These are phyloP conservation scores for Sphagnum contortum DNA, from an alignment of 225 moss, liverwort and hornwort genomes.

Conservation along the genomic window DNA sequence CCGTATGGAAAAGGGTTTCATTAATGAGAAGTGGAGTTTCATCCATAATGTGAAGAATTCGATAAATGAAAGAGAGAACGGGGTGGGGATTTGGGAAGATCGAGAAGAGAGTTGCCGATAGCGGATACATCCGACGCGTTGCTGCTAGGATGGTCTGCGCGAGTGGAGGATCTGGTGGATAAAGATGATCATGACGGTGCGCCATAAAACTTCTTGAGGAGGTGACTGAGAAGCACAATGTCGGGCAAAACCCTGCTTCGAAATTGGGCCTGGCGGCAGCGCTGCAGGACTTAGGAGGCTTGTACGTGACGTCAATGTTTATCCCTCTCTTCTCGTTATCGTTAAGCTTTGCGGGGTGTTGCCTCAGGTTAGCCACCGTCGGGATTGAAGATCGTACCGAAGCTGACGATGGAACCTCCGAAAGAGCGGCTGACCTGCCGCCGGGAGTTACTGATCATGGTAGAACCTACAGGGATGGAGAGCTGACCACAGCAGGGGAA, in stretches of 20 bases:
- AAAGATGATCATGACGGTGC: conserved; percentile 45
- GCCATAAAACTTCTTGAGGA: conserved; percentile 47
- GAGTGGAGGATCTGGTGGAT: conserved; percentile 66
- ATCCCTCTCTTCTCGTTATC: conserved; percentile 15
- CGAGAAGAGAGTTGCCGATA: no score
- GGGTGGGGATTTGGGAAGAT: no score
- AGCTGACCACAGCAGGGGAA: conserved; percentile 10
- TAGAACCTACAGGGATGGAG: conserved; percentile 13
- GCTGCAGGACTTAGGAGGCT: conserved; percentile 35
- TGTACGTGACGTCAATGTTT: conserved; percentile 43
- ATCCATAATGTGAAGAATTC: no score
- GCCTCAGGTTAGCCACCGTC: not conserved
- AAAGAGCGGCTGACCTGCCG: conserved; percentile 31
- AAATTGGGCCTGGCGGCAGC: conserved; percentile 46
- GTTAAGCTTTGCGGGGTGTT: no score
- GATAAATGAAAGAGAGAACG: no score
- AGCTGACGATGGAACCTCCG: not conserved
- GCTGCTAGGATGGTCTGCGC: conserved; percentile 57
- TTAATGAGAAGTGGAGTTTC: no score
- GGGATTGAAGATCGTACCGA: not conserved
- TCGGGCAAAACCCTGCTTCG: conserved; percentile 16
- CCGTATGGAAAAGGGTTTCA: no score
- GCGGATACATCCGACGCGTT: conserved; percentile 13
- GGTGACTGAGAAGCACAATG: conserved; percentile 44
- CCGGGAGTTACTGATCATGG: conserved; percentile 9